A percentile compares a stretch with the other conserved stretches of the same genome.
phyloP scores from a whole-genome alignment of 305 asterid genomes.

The Solanum hybrid region DNA sequence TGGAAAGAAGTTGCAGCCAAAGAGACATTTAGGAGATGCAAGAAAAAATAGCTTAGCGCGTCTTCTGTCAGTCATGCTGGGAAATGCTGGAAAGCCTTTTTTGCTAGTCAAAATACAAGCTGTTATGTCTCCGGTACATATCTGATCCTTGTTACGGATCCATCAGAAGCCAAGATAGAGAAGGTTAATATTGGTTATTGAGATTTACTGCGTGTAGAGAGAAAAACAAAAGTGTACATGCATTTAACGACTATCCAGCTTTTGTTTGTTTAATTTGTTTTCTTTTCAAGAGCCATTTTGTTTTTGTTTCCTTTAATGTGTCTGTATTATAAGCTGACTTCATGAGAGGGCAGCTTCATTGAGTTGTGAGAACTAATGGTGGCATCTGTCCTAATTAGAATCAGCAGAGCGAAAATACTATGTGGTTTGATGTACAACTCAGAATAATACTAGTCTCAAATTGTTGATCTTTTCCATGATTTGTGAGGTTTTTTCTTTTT shows the following conservation, averaged over 20 bases:
- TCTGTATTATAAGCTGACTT: not conserved
- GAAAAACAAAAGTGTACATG: not conserved
- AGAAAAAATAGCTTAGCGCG: not conserved
- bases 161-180: not conserved
- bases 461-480: not conserved
- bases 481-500: not conserved
- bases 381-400: not conserved
- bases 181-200: not conserved
- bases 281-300: not conserved
- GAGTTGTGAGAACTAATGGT: not conserved
- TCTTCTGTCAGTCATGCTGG: not conserved
- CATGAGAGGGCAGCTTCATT: not conserved
- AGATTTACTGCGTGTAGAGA: not conserved
- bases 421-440: not conserved
- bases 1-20: not conserved
- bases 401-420: not conserved
- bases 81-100: not conserved
- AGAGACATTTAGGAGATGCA: not conserved
- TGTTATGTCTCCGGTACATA: not conserved
- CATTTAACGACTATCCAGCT: not conserved
- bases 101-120: not conserved
- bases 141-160: not conserved
- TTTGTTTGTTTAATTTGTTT: not conserved
- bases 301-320: not conserved
- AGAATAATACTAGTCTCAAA: not conserved